A percentile compares a stretch with the other conserved stretches of the same genome.
phyloP scores from a whole-genome alignment of 2,329 filamentous ascomycete species.

The Sporothrix inflata region DNA sequence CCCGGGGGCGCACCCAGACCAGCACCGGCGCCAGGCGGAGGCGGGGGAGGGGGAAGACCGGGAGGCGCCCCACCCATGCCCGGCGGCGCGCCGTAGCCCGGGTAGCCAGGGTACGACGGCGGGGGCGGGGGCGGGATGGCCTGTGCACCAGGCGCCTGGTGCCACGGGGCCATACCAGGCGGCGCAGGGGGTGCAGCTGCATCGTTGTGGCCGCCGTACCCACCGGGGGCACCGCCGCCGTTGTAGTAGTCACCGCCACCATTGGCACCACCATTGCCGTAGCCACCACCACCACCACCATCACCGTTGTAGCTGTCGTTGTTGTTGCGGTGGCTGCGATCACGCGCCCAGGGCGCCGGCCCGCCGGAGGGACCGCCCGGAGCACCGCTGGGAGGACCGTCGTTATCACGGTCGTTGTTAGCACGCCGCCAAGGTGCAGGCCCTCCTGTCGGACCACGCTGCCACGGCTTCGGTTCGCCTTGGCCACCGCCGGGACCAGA shows the following conservation, averaged over 20 bases:
- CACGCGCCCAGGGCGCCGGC: conserved; percentile 64
- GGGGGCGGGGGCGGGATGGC: conserved; percentile 45
- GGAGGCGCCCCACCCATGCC: conserved; percentile 44
- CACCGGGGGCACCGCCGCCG: conserved; percentile 1
- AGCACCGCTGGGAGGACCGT: conserved; percentile 37
- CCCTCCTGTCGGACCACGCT: conserved; percentile 80
- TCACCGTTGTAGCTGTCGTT: conserved; percentile 47
- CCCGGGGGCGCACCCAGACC: conserved; percentile 51
- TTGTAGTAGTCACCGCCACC: conserved; percentile 19
- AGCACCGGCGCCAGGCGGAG: conserved; percentile 30
- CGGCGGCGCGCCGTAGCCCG: conserved; percentile 55
- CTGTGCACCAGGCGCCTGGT: conserved; percentile 45
- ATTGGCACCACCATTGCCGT: conserved; percentile 37
- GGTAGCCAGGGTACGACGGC: conserved; percentile 37
- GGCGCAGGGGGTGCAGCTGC: conserved; percentile 48
- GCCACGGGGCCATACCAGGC: conserved; percentile 58
- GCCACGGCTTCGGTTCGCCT: conserved; percentile 77
- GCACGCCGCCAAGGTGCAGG: conserved; percentile 78
- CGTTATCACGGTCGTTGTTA: conserved; percentile 54
- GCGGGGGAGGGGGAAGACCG: conserved; percentile 32
- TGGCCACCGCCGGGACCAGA: conserved; percentile 67
- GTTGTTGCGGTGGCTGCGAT: conserved; percentile 55
- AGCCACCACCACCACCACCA: conserved; percentile 41
- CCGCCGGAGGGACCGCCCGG: conserved; percentile 47
- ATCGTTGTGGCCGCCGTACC: conserved; percentile 36